Base-by-base conservation (phyloP, 2,329 filamentous ascomycete genomes). In the Trichoderma semiorbis region DNA sequence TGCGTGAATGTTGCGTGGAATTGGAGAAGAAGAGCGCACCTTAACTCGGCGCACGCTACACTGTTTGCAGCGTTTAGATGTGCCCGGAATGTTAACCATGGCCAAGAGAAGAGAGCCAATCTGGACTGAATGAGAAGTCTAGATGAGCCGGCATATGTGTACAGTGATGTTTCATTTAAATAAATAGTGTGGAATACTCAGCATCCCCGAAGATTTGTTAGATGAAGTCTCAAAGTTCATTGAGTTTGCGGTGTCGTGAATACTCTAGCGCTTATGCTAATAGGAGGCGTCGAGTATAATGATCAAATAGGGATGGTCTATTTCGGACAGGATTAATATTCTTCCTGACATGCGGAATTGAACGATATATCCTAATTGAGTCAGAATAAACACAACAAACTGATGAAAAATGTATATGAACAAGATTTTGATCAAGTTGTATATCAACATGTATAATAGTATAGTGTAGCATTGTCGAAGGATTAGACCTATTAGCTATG, bases 61-160 rank as follows among this genome's bases (percentile, higher is more conserved):
- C 34, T 62, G 34, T 28, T 62, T 62, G 24, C 60, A 62, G 26
- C 60, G 34, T 62, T 39, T 39, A 12, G 60, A 62, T 43, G 60
- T 43, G 34, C 60, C 60, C n/a, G 60, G 60, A 62, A 62, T 28
- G 34, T 62, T 62, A 18, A 43, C 60, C 60, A 62, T 62, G 34
- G 24, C 60, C 24, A 28, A 3, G 24, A 10, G 11, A 26, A 50
- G 4, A 18, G 24, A 50, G n/a, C 47, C n/a, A 50, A 24, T 50
- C n/a, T 24, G 18, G 10, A 50, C 2, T 30, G 7, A 30, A 61
- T 18, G n/a, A 28, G 11, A 10, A 6, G n/a, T 11, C 47, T 50
- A 50, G n/a, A 50, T 50, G 47, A 50, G 11, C 47, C n/a, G 11
- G 47, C 47, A 50, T 50, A 24, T 50, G n/a, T 50, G 2, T 24